Base-by-base conservation (phyloP, 345 rosid species). In the Hibiscus mutabilis region DNA sequence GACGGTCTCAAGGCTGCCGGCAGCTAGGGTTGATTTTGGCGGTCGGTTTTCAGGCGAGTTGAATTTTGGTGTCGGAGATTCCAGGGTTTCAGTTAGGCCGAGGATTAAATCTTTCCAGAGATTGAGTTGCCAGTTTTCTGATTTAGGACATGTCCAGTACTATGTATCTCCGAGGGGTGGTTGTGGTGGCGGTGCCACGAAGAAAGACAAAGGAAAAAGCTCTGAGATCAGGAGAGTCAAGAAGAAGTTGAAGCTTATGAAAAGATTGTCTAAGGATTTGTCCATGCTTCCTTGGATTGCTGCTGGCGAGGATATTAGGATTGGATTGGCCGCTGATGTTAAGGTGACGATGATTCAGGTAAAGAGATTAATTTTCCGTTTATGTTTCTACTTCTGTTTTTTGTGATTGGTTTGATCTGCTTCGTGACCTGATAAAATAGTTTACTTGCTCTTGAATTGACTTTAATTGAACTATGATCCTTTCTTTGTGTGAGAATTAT, bases 231-330 rank as follows among this genome's bases (percentile, higher is more conserved):
- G 51, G 60, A 59, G 21, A 4, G 44, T 49, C 6, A 80, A 80
- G 81, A 79, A 71, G 81, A 77, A 71, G 72, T 22, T 79, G 72
- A 84, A 73, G 76, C 58, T 84, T 70, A 27, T 77, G 6, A 68
- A 77, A 62, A 75, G 76, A 18, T 68, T 81, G 70, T 66, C 73
- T 24, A 37, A 80, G 71, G 82, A 76, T 51, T 69, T 80, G 62
- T 63, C 77, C 13, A 55, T 64, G 79, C 52, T 80, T 46, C 44
- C 75, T 21, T 19, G 47, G 19, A 44, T 76, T 73, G 82, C 60
- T 16, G 37, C 33, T 37, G 75, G 42, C 2, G 24, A 27, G 2
- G 75, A 37, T 33, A 40, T 40, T 74, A 52, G 55, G 51, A 57
- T 13, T 51, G 75, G 51, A 25, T 53, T 25, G 58, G 72, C 72